Evolutionary conservation across 2,329 filamentous ascomycete species (phyloP), one percentile per base, ranked within the genome.

Genomic region (Tolypocladium guangdongense): DNA sequence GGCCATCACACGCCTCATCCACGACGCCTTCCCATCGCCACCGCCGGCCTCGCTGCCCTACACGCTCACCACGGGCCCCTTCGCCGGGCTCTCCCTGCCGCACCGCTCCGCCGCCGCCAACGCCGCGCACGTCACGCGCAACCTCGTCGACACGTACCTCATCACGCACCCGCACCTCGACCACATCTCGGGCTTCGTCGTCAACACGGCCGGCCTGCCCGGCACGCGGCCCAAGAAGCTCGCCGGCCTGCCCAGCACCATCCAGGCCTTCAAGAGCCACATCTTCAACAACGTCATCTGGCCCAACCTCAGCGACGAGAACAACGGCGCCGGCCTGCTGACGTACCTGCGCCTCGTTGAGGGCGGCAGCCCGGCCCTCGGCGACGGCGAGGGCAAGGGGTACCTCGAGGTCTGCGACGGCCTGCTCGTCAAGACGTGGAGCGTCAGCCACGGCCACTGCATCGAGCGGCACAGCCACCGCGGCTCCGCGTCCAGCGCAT

Each of bases 211-310:
- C 6, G 86, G 88, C 3, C 81, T 95, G 22, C 86, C 89, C 33
- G 88, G 87, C 33, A 82, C 86, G 2, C 82, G 85, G 32, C 89
- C 90, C 0, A 99, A 97, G 70, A 83, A 87, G 27, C 75, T 99
- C 16, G 90, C 92, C 1, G 92, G 88, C 0, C 74, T 97, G 4
- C 90, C 91, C 0, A 86, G 83, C 32, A 95, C 92, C n/a, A 91
- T 99, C 51, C 80, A 89, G 47, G 91, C 92, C 0, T 85, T 99
- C 69, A 97, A 96, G 67, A 83, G 78, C 0, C 91, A 99, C 69
- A 89, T 99, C 55, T 99, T 99, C 75, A 99, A 99, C 70, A 95
- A 96, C 64, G 75, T 96, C 54, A 95, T 97, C 52, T 99, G 93
- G 93, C 93, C 93, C 0, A 99, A 99, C 61, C 73, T 99, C 39